Evolutionary conservation across 768 basidiomycete species (phyloP).

Genomic region (Asterophora parasitica): DNA sequence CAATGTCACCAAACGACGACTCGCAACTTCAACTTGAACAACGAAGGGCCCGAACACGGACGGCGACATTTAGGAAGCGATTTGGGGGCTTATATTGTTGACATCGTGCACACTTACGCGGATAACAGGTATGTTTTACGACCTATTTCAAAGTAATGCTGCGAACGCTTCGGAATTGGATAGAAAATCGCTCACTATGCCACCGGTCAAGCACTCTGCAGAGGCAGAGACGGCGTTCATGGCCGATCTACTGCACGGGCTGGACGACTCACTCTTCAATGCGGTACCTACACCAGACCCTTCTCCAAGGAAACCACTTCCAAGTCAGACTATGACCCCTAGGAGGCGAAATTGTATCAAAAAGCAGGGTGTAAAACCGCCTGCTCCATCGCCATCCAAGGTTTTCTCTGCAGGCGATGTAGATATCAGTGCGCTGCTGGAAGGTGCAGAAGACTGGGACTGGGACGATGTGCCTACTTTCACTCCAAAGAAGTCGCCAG

Average conservation of each 20-base stretch:
- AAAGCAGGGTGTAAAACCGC: conserved; percentile 3
- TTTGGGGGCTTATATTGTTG: no score
- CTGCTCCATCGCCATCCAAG: conserved; percentile 18
- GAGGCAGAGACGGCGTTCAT: conserved; percentile 59
- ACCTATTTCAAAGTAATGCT: no score
- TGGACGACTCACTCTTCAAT: conserved; percentile 52
- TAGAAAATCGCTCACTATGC: conserved; percentile 20
- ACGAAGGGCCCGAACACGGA: no score
- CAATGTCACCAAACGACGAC: no score
- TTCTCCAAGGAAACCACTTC: conserved; percentile 20
- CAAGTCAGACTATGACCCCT: conserved; percentile 12
- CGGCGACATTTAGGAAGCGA: no score
- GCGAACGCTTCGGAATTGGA: no score
- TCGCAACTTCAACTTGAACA: no score
- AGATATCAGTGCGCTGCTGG: conserved; percentile 47
- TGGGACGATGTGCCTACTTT: conserved; percentile 54
- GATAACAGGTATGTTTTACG: no score
- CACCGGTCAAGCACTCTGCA: conserved; percentile 28
- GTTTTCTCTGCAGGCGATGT: conserved; percentile 27
- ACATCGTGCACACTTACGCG: no score
- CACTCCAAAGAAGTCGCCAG: conserved; percentile 44
- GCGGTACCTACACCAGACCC: conserved; percentile 33
- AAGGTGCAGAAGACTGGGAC: conserved; percentile 69
- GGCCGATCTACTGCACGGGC: conserved; percentile 21
- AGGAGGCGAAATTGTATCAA: conserved; percentile 10